Evolutionary conservation across 129 eudicot genomes (phyloP).

Genomic region (Flaveria trinervia): DNA sequence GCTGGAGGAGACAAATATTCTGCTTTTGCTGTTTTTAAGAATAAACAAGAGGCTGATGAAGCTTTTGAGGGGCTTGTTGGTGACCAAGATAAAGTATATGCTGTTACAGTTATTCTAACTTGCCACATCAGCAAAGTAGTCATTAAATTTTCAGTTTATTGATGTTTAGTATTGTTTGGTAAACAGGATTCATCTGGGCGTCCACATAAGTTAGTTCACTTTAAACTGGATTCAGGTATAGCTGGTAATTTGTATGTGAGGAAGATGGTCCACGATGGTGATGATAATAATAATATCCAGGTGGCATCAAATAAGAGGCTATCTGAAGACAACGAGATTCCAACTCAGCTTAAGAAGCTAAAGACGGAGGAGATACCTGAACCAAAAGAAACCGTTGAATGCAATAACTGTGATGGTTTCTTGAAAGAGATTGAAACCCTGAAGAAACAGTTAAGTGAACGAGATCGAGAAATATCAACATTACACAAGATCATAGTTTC

Average conservation of each 20-base stretch:
- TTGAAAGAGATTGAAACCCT: conserved; percentile 51
- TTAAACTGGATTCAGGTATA: conserved; percentile 60
- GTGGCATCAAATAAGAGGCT: conserved; percentile 58
- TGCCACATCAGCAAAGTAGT: not conserved
- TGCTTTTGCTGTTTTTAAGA: conserved; percentile 58
- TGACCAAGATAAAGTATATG: conserved; percentile 47
- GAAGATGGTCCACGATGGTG: conserved; percentile 44
- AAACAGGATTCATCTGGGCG: conserved; percentile 76
- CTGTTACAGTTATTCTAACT: not conserved
- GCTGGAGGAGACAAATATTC: conserved; percentile 55
- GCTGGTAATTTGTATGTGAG: conserved; percentile 59
- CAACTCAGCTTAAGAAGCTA: conserved; percentile 45
- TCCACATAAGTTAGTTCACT: conserved; percentile 52
- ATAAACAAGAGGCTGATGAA: conserved; percentile 58
- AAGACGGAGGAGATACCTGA: conserved; percentile 39
- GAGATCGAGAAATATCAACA: conserved; percentile 61
- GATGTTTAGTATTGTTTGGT: not conserved
- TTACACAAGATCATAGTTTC: conserved; percentile 63
- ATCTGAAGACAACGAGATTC: conserved; percentile 37
- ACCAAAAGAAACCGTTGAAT: conserved; percentile 12
- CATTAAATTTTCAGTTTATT: not conserved
- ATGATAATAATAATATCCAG: conserved; percentile 26
- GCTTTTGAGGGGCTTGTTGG: conserved; percentile 61
- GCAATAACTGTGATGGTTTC: conserved; percentile 39
- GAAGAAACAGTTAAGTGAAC: conserved; percentile 45